Evolutionary conservation across 345 rosid species (phyloP), one percentile per base, ranked within the genome.

Genomic region (Eucalyptus marginata): DNA sequence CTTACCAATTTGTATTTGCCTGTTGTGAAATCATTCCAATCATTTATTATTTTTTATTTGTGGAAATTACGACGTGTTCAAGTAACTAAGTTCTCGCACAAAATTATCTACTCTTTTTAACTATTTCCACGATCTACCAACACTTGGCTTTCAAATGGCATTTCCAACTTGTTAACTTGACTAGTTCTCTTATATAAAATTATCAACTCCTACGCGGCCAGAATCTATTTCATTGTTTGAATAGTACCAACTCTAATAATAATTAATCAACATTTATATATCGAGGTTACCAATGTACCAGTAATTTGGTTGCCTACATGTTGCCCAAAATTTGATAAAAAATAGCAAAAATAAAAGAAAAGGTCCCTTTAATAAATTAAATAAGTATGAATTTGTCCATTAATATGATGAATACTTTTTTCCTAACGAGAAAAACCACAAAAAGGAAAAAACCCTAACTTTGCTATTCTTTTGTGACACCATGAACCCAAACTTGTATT

Each of bases 1-100:
- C 64, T 25, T 58, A 0, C 0, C 64, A 58, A 0, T 58, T 25
- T 24, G 64, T 25, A 10, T 3, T 58, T 59, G 31, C 7, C 1
- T 27, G 14, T 59, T 3, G 1, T 62, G 71, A 1, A 62, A 29
- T 29, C 17, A 5, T 2, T 29, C 4, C 33, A 13, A 62, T 62
- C 33, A 29, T 62, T 58, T 58, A 24, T 13, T 25, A 58, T 25
- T 62, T 62, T 29, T 17, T 62, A 29, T 0, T 13, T 6, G 33
- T 8, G 1, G 8, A 62, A 29, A 62, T 29, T 62, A 62, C 5
- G 0, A 13, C 33, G 0, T 5, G 71, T 29, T 29, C 33, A 29
- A 29, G 33, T 10, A 58, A 25, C n/a, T 58, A 58, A 59, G 31
- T 59, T 27, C 15, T 59, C 0, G 68, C 68, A 62, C 16, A 62